Evolutionary conservation across 2,329 filamentous ascomycete genomes (phyloP), one percentile per base, ranked within the genome.

Genomic region (Fusarium sp.): DNA sequence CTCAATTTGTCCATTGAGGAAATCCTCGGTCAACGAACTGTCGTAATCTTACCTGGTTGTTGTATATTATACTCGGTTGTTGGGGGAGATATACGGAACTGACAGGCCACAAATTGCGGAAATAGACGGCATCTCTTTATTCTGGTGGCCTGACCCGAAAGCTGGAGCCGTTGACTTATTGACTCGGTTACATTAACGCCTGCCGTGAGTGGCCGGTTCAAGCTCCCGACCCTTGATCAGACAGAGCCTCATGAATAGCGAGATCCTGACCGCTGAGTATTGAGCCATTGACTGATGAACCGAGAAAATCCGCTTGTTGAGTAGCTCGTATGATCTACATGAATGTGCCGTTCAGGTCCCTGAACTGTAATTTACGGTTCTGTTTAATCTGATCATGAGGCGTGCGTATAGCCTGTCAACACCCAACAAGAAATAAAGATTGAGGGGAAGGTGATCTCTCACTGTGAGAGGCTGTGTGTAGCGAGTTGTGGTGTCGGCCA

Each of bases 321-420:
- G 33, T 49, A 50, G 29, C 65, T 74, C 71, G 62, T 74, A 74
- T 54, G 73, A 75, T 71, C 49, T 45, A 53, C 64, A 47, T 63
- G 57, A 53, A 38, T 22, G 17, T 17, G 20, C 22, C 25, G n/a
- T 25, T 36, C 22, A 36, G 25, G 27, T 14, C 14, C 52, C 52
- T 41, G 29, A 42, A 53, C 20, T 11, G 27, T 33, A 52, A 25
- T 60, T 56, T 47, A 55, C 25, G 20, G 22, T 22, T 42, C 50
- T 55, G 25, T 47, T n/a, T 62, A 15, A 35, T 29, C 49, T 50
- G 35, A 45, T 41, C 41, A 58, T 52, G 27, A 25, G 62, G 62
- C 17, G 70, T 71, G 66, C 15, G 27, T 41, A 42, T 70, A 72
- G 46, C 35, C 31, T 38, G 53, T 56, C 44, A 49, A 20, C n/a